Percentiles rank a stretch among this genome's conserved stretches.
phyloP scores from a whole-genome alignment of 2,329 filamentous ascomycete species.

The Pseudogymnoascus sp. region DNA sequence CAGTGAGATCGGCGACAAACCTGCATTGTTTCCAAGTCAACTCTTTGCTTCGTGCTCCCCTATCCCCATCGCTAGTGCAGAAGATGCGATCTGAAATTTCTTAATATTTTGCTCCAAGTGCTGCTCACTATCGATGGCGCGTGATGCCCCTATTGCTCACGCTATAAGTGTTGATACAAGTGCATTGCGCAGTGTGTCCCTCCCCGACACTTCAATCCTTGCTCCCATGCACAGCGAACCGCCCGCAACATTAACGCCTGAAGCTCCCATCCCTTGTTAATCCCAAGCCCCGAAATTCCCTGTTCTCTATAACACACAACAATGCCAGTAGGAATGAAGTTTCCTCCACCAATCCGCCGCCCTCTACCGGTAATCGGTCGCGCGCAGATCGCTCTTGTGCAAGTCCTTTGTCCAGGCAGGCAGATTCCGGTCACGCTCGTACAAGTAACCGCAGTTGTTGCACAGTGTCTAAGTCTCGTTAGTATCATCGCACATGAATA shows the following conservation, averaged over 20 bases:
- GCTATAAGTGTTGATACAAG: conserved; percentile 1
- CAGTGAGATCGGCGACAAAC: no score
- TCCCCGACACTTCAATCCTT: not conserved
- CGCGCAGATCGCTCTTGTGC: conserved; percentile 37
- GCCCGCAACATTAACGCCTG: not conserved
- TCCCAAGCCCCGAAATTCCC: not conserved
- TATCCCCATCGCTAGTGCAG: not conserved
- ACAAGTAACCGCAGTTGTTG: conserved; percentile 85
- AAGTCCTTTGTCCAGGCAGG: conserved; percentile 69
- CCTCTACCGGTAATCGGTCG: conserved; percentile 26
- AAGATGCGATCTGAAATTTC: not conserved
- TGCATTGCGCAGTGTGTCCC: not conserved
- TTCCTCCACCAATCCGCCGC: not conserved
- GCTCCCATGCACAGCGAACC: not conserved
- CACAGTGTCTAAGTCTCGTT: conserved; percentile 57
- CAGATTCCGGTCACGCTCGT: conserved; percentile 76
- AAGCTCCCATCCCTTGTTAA: not conserved
- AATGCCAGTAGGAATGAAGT: not conserved
- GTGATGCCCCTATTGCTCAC: not conserved
- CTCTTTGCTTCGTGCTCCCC: no score
- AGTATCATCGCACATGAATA: conserved; percentile 16
- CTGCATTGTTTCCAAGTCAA: no score
- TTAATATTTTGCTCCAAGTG: not conserved
- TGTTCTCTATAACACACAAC: not conserved
- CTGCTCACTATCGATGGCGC: not conserved